Percentiles rank a stretch among this genome's conserved stretches.
These are phyloP conservation scores for Asterella californica DNA, from an alignment of 225 moss, liverwort and hornwort species.

Conservation along the genomic window DNA sequence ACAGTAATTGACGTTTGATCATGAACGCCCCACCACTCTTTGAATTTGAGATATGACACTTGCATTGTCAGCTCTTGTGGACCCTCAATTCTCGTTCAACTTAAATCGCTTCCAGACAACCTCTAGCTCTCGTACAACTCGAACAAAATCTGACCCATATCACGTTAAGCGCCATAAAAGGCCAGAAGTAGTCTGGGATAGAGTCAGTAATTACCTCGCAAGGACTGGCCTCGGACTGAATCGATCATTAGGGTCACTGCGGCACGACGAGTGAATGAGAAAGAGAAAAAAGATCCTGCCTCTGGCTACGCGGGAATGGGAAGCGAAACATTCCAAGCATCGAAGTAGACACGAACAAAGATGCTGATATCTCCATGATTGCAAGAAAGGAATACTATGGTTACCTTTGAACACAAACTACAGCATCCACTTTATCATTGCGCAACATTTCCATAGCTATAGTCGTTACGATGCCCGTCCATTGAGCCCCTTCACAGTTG, in stretches of 20 bases:
- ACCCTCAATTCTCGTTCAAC: neutral
- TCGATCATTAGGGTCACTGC: conserved; percentile 89
- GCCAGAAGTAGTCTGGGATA: neutral
- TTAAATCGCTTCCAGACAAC: neutral
- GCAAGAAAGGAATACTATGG: neutral
- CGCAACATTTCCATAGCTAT: conserved; percentile 99
- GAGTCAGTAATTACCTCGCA: conserved; percentile 57
- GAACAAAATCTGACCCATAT: neutral
- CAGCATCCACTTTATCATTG: conserved; percentile 75
- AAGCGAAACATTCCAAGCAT: neutral
- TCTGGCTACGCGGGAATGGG: neutral
- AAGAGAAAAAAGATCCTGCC: neutral
- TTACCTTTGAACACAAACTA: conserved; percentile 95
- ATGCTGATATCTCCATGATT: neutral
- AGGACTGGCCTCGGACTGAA: conserved; percentile 92
- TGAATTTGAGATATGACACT: neutral
- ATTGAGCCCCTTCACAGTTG: conserved; percentile 73
- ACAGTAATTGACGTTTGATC: neutral
- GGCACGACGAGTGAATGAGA: conserved; percentile 4
- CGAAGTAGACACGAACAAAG: neutral
- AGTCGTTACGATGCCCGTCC: conserved; percentile 95
- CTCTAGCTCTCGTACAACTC: neutral
- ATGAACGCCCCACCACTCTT: neutral
- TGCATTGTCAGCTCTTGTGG: neutral
- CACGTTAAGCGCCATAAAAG: neutral